Base-by-base conservation (phyloP, 495 filamentous ascomycete genomes). In the Staphylotrichum longicolle region DNA sequence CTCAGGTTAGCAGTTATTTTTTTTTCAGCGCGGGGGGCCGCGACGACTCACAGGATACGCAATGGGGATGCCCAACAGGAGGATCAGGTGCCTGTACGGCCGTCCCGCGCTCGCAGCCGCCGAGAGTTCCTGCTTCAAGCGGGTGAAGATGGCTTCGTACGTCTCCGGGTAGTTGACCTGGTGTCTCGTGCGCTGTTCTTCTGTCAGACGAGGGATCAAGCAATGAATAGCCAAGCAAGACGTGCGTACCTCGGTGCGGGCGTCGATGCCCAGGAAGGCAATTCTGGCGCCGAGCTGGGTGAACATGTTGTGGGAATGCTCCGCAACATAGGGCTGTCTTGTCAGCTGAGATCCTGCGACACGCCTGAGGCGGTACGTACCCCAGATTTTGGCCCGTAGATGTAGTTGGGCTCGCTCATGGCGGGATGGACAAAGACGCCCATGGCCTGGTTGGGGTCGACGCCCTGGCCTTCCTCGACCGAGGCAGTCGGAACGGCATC, bases 131-230 rank as follows among this genome's bases (percentile, higher is more conserved):
- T 77, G 65, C 53, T 80, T 74, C 40, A 95, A 67, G 0, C 90
- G 87, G 12, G 77, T 65, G 69, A 96, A 96, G 59, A 96, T 87
- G 10, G 85, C 74, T 32, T 96, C 83, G 67, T 96, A 98, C 3
- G 93, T 96, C 56, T 95, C 91, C 1, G 85, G 83, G 69, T 92
- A 93, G 72, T 96, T 96, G 68, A 97, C 86, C 73, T 93, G 90
- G 63, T 94, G 90, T 14, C 93, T 85, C 42, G 93, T 96, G 41
- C 93, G 89, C 80, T 74, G 20, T 15, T 33, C 20, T 33, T 33
- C 7, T 4, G 56, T 70, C 54, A 68, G 67, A 40, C 30, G 4
- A 20, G 35, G 15, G 0, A 12, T 9, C 34, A 15, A 12, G 27
- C 7, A 9, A 9, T 9, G 45, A 9, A 9, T 9, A 34, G 20